Evolutionary conservation across 2,329 filamentous ascomycete species (phyloP).

Genomic region (Pseudopithomyces maydicus): DNA sequence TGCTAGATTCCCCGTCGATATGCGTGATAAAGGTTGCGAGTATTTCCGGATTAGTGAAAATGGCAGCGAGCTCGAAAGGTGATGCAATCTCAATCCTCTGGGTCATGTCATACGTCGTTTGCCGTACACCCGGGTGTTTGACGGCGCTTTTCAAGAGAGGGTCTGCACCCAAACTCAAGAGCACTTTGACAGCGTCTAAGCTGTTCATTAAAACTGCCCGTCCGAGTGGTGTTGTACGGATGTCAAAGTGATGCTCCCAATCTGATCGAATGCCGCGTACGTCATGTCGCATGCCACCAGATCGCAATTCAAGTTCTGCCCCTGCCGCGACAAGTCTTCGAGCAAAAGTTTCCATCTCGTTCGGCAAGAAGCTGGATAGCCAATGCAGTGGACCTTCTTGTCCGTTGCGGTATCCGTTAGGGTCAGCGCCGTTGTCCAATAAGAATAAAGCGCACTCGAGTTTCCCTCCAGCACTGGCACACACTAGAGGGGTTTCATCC

Average conservation of each 20-base stretch:
- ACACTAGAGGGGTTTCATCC: conserved; percentile 9
- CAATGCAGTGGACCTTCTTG: conserved; percentile 14
- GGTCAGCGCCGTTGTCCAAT: conserved; percentile 12
- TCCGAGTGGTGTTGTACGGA: conserved; percentile 11
- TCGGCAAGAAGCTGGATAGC: conserved; percentile 10
- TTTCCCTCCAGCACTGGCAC: conserved; percentile 6
- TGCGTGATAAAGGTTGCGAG: conserved; percentile 8
- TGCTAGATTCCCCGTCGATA: neutral
- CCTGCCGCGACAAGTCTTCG: conserved; percentile 6
- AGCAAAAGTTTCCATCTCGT: conserved; percentile 10
- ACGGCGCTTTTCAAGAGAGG: conserved; percentile 6
- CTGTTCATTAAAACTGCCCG: conserved; percentile 11
- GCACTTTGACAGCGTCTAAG: conserved; percentile 7
- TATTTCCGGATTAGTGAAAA: conserved; percentile 5
- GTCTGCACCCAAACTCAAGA: conserved; percentile 8
- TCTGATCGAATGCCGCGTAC: conserved; percentile 12
- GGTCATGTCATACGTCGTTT: neutral
- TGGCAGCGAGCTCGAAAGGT: conserved; percentile 11
- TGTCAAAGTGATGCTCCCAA: conserved; percentile 12
- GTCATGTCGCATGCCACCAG: conserved; percentile 9
- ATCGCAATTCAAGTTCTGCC: conserved; percentile 11
- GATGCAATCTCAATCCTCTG: conserved; percentile 7
- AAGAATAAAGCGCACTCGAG: conserved; percentile 8
- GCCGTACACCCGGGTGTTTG: conserved; percentile 4
- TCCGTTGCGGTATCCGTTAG: conserved; percentile 6